phyloP scores from a whole-genome alignment of 164 flowering plant genomes.

The Magnolia officinalis region DNA sequence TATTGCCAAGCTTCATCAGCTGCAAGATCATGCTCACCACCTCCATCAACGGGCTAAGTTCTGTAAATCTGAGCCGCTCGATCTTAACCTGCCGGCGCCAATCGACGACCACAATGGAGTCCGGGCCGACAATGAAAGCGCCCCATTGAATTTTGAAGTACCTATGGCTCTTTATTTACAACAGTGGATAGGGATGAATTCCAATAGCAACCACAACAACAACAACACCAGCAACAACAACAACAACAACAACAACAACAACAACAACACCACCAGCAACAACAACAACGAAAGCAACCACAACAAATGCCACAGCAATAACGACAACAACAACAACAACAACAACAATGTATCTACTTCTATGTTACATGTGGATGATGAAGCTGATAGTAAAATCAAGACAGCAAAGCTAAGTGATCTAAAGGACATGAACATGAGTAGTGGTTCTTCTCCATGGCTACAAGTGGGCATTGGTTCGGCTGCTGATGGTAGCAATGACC shows the following conservation, averaged over 20 bases:
- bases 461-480: constrained; percentile 89
- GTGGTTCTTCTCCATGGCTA: constrained; percentile 70
- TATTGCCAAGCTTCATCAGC: constrained; percentile 30
- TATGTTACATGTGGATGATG: constrained; percentile 42
- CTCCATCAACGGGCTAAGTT: constrained; percentile 21
- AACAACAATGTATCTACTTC: constrained; percentile 9
- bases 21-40: constrained; percentile 19
- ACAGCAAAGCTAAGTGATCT: constrained; percentile 76
- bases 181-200: constrained; percentile 37
- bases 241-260: constrained; percentile 10
- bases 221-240: background rate
- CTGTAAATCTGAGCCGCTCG: constrained; percentile 37
- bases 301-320: constrained; percentile 8
- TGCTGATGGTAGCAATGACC: constrained; percentile 34
- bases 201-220: constrained; percentile 3
- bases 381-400: constrained; percentile 70
- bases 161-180: constrained; percentile 44
- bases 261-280: background rate
- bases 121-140: constrained; percentile 23
- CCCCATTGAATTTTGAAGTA: constrained; percentile 37
- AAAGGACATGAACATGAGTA: constrained; percentile 53
- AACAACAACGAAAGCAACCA: constrained; percentile 3
- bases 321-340: background rate
- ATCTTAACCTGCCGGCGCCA: constrained; percentile 75
- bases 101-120: constrained; percentile 19